Conservation (phyloP, 1,284 basidiomycete species). For the Wolfiporia cocos region DNA sequence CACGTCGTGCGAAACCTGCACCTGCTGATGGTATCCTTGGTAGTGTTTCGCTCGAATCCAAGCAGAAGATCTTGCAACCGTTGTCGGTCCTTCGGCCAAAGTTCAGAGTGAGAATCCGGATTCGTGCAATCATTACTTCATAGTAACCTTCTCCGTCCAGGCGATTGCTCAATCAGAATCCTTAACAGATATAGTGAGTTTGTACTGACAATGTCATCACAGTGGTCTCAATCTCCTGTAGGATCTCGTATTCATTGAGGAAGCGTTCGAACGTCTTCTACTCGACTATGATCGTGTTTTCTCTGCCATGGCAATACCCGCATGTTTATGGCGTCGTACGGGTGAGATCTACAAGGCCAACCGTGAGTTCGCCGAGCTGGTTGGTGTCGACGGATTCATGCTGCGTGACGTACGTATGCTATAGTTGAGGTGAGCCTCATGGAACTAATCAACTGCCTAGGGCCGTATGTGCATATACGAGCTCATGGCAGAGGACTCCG, state of each 20-base stretch:
- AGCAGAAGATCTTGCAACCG: conserved; percentile 86
- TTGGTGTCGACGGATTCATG: conserved; percentile 79
- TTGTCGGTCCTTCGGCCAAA: conserved; percentile 90
- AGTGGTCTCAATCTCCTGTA: conserved; percentile 23
- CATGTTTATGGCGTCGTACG: conserved; percentile 94
- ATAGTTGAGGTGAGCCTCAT: conserved; percentile 5
- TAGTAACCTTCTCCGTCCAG: conserved; percentile 30
- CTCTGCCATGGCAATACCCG: conserved; percentile 93
- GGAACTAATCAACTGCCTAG: conserved; percentile 25
- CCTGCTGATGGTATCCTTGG: conserved; percentile 1
- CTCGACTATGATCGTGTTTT: conserved; percentile 97
- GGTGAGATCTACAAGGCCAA: conserved; percentile 99
- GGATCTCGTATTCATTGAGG: conserved; percentile 97
- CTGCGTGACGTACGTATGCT: conserved; percentile 61
- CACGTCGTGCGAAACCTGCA: conserved; percentile 3
- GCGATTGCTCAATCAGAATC: conserved; percentile 76
- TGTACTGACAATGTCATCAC: neutral
- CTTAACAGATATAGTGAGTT: conserved; percentile 75
- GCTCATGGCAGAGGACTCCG: conserved; percentile 93
- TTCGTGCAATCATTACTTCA: neutral
- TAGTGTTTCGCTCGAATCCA: conserved; percentile 85
- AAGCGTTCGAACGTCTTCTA: conserved; percentile 92
- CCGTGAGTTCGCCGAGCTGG: conserved; percentile 86
- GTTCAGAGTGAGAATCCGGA: conserved; percentile 59
- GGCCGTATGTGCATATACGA: conserved; percentile 96